Evolutionary conservation across 768 basidiomycete species (phyloP).

Genomic region (Pholiota microspora): DNA sequence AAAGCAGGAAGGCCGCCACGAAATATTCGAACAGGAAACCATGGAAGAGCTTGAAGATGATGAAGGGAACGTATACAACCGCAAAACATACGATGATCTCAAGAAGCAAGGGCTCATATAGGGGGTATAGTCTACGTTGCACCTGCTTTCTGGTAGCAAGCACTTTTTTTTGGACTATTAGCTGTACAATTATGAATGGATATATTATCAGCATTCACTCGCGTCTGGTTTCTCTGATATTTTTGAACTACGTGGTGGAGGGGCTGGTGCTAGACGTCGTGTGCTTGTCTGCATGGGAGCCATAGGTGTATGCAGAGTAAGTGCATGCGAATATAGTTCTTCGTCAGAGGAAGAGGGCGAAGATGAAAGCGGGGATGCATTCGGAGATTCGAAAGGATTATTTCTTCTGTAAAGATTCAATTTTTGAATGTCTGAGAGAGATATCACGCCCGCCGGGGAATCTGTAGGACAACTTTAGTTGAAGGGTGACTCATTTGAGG

Average conservation of each 20-base stretch:
- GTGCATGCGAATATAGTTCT: conserved; percentile 74
- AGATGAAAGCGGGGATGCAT: conserved; percentile 63
- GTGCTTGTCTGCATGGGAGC: conserved; percentile 48
- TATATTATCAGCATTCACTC: conserved; percentile 1
- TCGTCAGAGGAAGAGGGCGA: conserved; percentile 85
- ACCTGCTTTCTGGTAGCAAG: too few species aligned
- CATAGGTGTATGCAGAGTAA: conserved; percentile 69
- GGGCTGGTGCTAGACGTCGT: conserved; percentile 36
- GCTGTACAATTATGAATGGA: conserved; percentile 8
- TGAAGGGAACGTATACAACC: conserved; percentile 97
- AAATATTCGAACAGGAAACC: conserved; percentile 89
- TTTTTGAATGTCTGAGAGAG: conserved; percentile 36
- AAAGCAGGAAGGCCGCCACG: conserved; percentile 94
- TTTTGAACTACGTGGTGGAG: conserved; percentile 35
- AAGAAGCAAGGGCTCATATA: conserved; percentile 93
- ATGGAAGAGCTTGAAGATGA: conserved; percentile 99
- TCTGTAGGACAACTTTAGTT: conserved; percentile 32
- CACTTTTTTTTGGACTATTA: conserved; percentile 2
- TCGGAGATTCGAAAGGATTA: conserved; percentile 77
- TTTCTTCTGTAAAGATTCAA: conserved; percentile 29
- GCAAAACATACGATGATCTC: conserved; percentile 95
- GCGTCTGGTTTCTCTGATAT: conserved; percentile 11
- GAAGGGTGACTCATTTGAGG: background rate
- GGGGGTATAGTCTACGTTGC: too few species aligned
- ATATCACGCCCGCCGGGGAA: conserved; percentile 55